Evolutionary conservation across 2,329 filamentous ascomycete species (phyloP).

Genomic region (Fusarium multiceps): DNA sequence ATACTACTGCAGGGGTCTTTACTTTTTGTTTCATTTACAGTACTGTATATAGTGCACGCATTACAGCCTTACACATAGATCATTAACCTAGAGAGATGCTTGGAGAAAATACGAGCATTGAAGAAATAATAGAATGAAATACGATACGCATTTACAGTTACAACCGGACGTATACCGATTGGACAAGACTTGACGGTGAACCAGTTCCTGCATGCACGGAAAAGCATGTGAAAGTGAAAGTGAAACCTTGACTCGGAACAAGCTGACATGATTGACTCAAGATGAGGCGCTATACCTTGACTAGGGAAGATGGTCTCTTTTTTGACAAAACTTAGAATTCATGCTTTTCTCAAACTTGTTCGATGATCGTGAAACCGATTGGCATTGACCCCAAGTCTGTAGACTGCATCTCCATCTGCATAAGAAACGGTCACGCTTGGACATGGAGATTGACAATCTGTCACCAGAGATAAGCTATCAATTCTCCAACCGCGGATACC

Average conservation of each 20-base stretch:
- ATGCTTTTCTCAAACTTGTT: neutral
- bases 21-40: neutral
- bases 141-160: neutral
- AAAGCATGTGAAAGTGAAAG: slow-evolving; percentile 14
- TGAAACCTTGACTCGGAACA: slow-evolving; percentile 21
- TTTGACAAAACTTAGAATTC: neutral
- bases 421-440: neutral
- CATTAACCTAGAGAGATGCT: slow-evolving; percentile 1
- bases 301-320: neutral
- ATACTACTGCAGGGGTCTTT: neutral
- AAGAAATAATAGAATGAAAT: slow-evolving; percentile 26
- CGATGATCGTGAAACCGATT: neutral
- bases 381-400: neutral
- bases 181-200: neutral
- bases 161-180: neutral
- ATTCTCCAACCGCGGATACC: neutral
- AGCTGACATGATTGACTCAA: slow-evolving; percentile 12
- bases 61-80: slow-evolving; percentile 13
- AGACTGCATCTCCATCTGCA: neutral
- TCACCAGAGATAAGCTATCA: neutral
- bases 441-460: neutral
- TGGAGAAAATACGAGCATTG: neutral
- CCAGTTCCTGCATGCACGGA: neutral
- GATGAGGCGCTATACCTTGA: slow-evolving; percentile 21
- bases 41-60: slow-evolving; percentile 21